phyloP scores from a whole-genome alignment of 345 rosid genomes.

The Eucalyptus cloeziana region DNA sequence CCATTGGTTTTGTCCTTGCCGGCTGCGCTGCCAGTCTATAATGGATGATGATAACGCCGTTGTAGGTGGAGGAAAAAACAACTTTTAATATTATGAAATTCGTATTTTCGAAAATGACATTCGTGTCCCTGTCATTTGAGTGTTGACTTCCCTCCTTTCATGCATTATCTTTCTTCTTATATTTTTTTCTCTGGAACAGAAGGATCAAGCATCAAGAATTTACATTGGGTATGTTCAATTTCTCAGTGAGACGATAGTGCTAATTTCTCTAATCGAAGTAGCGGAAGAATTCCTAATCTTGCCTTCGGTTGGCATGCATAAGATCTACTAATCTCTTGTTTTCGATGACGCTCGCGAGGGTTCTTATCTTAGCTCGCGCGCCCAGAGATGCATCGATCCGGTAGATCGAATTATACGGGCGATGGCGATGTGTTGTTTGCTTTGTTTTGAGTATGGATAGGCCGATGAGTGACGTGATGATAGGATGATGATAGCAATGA shows the following conservation, averaged over 20 bases:
- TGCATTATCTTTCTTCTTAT: not conserved
- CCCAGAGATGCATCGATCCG: not conserved
- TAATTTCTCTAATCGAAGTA: not conserved
- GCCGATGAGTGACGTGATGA: not conserved
- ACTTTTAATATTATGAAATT: not conserved
- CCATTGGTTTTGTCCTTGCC: not conserved
- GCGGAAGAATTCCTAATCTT: not conserved
- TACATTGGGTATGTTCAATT: not conserved
- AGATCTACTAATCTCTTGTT: not conserved
- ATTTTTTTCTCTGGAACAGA: not conserved
- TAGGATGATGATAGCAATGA: not conserved
- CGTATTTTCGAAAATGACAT: not conserved
- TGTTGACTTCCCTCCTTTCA: not conserved
- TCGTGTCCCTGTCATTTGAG: not conserved
- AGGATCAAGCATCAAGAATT: not conserved
- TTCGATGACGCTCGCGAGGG: not conserved
- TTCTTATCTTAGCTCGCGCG: not conserved
- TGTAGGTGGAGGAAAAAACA: not conserved
- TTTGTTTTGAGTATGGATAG: not conserved
- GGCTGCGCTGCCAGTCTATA: not conserved
- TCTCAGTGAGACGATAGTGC: not conserved
- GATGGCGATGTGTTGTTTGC: not conserved
- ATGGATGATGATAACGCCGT: not conserved
- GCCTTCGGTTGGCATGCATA: not conserved
- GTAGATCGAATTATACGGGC: not conserved